Evolutionary conservation across 2,329 filamentous ascomycete genomes (phyloP), one percentile per base, ranked within the genome.

Genomic region (Trichoderma lentiforme): DNA sequence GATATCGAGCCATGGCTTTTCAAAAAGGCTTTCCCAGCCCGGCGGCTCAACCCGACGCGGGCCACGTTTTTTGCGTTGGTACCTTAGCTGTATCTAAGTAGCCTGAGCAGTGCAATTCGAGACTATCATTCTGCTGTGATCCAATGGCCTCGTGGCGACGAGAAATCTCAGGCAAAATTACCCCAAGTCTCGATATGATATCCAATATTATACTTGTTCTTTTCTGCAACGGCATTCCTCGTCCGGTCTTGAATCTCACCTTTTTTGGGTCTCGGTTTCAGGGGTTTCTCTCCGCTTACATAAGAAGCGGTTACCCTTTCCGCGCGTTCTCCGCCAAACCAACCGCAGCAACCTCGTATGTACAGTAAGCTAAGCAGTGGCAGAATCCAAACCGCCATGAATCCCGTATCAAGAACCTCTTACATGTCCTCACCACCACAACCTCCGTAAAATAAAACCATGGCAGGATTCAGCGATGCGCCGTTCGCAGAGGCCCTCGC

Each of bases 401-500:
- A n/a, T 64, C 68, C 43, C 58, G n/a, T 24, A 34, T 26, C 43
- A 4, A 12, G 6, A 9, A 14, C 47, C n/a, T n/a, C 11, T 5
- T 1, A 21, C 18, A n/a, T 47, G 43, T 47, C 43, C 9, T 51
- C 66, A 36, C 15, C 66, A 56, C 30, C 34, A 39, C 32, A 26
- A 21, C 32, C 68, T 34, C 69, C 75, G 34, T 36, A 36, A 36
- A 36, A 36, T 3, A 36, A 36, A 36, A 36, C 66, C 67, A 85
- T 85, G 83, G 82, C 83, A 69, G 83, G 82, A 80, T 74, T 83
- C 78, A 79, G 80, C 76, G 79, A 82, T 73, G 80, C 83, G 77
- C 80, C 82, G 70, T 76, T 83, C 57, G 77, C 89, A 73, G 85
- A 87, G 77, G 80, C 81, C 64, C 83, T 94, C 66, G 91, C 91